Evolutionary conservation across 2,329 filamentous ascomycete genomes (phyloP).

Genomic region (Zasmidium citrigriseum): DNA sequence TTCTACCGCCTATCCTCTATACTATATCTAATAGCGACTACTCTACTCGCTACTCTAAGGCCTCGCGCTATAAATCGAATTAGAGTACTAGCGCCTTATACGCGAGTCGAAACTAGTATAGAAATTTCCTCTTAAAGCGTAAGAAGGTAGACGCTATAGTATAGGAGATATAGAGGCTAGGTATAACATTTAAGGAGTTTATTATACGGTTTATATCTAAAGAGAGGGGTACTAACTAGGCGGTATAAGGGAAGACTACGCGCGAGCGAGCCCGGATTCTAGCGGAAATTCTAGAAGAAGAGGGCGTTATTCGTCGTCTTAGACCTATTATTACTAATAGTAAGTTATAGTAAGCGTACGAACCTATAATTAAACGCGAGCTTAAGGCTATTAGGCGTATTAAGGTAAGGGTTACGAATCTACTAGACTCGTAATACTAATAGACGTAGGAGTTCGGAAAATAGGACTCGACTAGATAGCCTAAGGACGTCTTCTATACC

Average conservation of each 20-base stretch:
- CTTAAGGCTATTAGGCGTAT: not conserved
- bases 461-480: not conserved
- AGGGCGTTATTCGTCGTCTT: not conserved
- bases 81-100: not conserved
- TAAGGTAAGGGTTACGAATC: not conserved
- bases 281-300: not conserved
- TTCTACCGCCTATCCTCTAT: no score
- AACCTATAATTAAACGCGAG: not conserved
- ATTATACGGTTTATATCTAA: not conserved
- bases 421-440: not conserved
- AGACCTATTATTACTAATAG: not conserved
- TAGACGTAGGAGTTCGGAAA: not conserved
- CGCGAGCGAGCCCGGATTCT: not conserved
- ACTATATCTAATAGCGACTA: no score
- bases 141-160: not conserved
- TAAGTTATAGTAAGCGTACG: not conserved
- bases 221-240: not conserved
- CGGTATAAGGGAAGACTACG: not conserved
- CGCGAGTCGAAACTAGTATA: not conserved
- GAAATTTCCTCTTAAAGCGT: not conserved
- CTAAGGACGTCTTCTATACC: not conserved
- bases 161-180: not conserved
- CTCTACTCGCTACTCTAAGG: no score
- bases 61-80: not conserved
- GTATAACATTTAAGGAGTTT: not conserved